Conservation (phyloP, 2,329 filamentous ascomycete genomes). For the Penicillium decumbens region DNA sequence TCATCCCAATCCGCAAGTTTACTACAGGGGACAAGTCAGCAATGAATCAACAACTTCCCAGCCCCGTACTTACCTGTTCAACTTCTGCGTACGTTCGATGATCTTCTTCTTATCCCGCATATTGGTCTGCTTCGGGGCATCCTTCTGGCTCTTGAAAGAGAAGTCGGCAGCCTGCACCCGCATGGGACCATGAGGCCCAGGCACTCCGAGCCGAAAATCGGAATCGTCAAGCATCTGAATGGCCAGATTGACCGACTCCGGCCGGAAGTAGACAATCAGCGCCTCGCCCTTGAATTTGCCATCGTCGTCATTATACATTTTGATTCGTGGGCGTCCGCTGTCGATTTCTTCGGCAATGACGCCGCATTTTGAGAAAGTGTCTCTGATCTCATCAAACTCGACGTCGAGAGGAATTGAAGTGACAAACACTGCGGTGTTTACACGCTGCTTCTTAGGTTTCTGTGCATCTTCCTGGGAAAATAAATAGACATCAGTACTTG, state of each 20-base stretch:
- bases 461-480: slow-evolving; percentile 26
- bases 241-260: slow-evolving; percentile 74
- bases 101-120: slow-evolving; percentile 79
- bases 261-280: slow-evolving; percentile 88
- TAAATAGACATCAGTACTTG: background rate
- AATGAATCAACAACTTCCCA: background rate
- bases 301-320: slow-evolving; percentile 77
- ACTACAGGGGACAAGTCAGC: slow-evolving; percentile 43
- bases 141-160: slow-evolving; percentile 84
- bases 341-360: slow-evolving; percentile 94
- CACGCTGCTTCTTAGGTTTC: slow-evolving; percentile 43
- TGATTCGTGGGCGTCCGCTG: slow-evolving; percentile 79
- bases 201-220: slow-evolving; percentile 66
- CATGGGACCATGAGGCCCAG: slow-evolving; percentile 59
- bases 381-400: slow-evolving; percentile 72
- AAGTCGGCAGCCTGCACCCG: slow-evolving; percentile 78
- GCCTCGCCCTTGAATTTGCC: slow-evolving; percentile 92
- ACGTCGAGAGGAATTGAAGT: slow-evolving; percentile 79
- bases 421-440: slow-evolving; percentile 90
- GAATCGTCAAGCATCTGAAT: slow-evolving; percentile 53
- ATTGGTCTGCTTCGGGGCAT: slow-evolving; percentile 51
- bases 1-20: slow-evolving; percentile 95
- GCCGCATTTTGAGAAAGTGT: slow-evolving; percentile 81
- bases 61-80: slow-evolving; percentile 56
- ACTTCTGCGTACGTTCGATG: slow-evolving; percentile 83